These are phyloP conservation scores for Pseudofabraea citricarpa DNA, from an alignment of 2,329 filamentous ascomycete genomes.

Conservation along the genomic window DNA sequence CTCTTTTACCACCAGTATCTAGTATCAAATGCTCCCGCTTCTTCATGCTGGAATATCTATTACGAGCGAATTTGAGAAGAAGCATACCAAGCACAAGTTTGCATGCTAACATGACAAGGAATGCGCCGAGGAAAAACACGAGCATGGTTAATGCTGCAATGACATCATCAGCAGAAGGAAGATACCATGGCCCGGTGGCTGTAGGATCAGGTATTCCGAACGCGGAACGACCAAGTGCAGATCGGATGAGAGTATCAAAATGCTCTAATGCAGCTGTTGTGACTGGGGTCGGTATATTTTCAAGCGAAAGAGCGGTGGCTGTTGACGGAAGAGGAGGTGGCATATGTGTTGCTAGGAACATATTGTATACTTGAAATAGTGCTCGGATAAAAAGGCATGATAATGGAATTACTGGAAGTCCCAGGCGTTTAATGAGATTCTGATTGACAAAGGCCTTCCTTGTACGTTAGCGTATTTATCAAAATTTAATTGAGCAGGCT, in stretches of 20 bases:
- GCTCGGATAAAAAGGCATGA: conserved; percentile 94
- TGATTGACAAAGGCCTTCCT: conserved; percentile 91
- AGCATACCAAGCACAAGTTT: conserved; percentile 88
- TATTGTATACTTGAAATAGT: conserved; percentile 93
- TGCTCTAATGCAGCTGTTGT: conserved; percentile 74
- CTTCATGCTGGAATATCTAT: conserved; percentile 74
- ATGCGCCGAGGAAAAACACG: conserved; percentile 78
- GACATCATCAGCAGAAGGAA: conserved; percentile 54
- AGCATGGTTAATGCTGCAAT: conserved; percentile 79
- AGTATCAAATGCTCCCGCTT: conserved; percentile 57
- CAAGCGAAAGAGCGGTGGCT: conserved; percentile 60
- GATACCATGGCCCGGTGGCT: conserved; percentile 27
- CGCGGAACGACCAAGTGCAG: conserved; percentile 69
- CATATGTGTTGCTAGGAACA: conserved; percentile 88
- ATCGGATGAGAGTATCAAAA: conserved; percentile 72
- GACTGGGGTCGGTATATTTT: conserved; percentile 57
- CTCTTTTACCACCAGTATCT: conserved; percentile 66
- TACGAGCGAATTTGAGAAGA: conserved; percentile 72
- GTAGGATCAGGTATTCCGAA: conserved; percentile 44
- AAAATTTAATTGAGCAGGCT: no score
- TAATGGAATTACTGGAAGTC: conserved; percentile 84
- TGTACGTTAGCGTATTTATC: no score
- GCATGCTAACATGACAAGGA: conserved; percentile 76
- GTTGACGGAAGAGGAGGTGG: conserved; percentile 66
- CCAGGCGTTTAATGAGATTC: conserved; percentile 82